phyloP scores from a whole-genome alignment of 345 rosid genomes.

The Camelina hispida region DNA sequence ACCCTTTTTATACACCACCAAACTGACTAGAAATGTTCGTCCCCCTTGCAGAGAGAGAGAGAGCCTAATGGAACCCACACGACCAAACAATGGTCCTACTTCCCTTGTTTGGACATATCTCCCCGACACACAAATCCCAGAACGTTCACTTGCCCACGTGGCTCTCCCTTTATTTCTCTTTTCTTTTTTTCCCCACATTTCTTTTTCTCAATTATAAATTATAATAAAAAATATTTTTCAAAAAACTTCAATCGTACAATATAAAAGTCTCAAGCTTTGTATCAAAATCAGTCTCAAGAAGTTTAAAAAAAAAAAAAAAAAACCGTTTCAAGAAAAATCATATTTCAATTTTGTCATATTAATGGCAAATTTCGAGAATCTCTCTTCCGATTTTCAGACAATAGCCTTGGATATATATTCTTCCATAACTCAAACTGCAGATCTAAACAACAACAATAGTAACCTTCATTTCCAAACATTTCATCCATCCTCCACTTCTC shows the following conservation, averaged over 20 bases:
- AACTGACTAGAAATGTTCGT: conserved; percentile 29
- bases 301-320: conserved; percentile 3
- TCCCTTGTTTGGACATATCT: conserved; percentile 37
- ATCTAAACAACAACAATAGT: conserved; percentile 42
- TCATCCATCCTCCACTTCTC: conserved; percentile 45
- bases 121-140: conserved; percentile 45
- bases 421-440: conserved; percentile 46
- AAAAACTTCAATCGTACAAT: not conserved
- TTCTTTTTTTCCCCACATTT: not conserved
- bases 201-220: conserved; percentile 10
- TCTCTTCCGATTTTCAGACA: conserved; percentile 36
- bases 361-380: conserved; percentile 44
- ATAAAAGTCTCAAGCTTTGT: conserved; percentile 33
- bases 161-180: conserved; percentile 30
- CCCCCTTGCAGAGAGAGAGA: conserved; percentile 18
- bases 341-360: not conserved
- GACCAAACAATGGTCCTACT: conserved; percentile 35
- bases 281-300: conserved; percentile 11
- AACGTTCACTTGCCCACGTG: conserved; percentile 44
- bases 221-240: not conserved
- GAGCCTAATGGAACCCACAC: conserved; percentile 27
- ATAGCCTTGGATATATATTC: conserved; percentile 41
- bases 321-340: conserved; percentile 13
- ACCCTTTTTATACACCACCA: conserved; percentile 27
- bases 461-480: conserved; percentile 41